Evolutionary conservation across 163 green algal genomes (phyloP).

Genomic region (Chlorella variabilis): DNA sequence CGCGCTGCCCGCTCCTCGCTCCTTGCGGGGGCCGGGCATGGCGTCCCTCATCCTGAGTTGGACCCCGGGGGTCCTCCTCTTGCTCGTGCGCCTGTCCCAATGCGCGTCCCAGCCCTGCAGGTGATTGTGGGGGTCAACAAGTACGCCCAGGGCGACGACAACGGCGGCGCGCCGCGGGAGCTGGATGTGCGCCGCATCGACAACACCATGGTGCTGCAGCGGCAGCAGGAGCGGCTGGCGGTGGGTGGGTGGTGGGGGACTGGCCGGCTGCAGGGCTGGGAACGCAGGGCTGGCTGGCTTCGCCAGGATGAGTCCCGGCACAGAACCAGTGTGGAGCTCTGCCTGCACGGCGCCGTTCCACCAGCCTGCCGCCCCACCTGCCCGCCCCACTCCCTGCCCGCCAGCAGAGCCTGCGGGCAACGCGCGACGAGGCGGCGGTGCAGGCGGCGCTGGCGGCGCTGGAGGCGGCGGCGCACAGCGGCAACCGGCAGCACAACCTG

Average conservation of each 20-base stretch:
- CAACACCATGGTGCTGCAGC: slow-evolving; percentile 52
- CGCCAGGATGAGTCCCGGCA: too few species aligned
- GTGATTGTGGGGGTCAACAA: slow-evolving; percentile 81
- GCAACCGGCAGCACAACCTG: slow-evolving; percentile 55
- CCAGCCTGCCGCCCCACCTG: too few species aligned
- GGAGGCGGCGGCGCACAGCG: slow-evolving; percentile 43
- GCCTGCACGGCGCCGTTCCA: too few species aligned
- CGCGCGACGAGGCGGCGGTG: slow-evolving; percentile 46
- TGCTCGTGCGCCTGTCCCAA: too few species aligned
- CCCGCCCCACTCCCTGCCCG: too few species aligned
- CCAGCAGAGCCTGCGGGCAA: slow-evolving; percentile 33
- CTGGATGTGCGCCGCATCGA: slow-evolving; percentile 59
- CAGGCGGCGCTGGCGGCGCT: slow-evolving; percentile 50
- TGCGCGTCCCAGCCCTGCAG: background rate
- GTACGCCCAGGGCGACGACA: slow-evolving; percentile 44
- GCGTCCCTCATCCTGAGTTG: too few species aligned
- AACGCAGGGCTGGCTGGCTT: too few species aligned
- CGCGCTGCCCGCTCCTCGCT: too few species aligned
- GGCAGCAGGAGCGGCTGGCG: slow-evolving; percentile 52
- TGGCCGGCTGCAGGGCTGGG: too few species aligned
- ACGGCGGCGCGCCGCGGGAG: background rate
- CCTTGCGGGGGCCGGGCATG: too few species aligned
- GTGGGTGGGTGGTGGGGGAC: background rate
- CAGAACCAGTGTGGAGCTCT: too few species aligned
- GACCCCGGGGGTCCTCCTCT: too few species aligned